These are phyloP conservation scores for Prototheca wickerhamii DNA, from an alignment of 163 green algal genomes.

Conservation along the genomic window DNA sequence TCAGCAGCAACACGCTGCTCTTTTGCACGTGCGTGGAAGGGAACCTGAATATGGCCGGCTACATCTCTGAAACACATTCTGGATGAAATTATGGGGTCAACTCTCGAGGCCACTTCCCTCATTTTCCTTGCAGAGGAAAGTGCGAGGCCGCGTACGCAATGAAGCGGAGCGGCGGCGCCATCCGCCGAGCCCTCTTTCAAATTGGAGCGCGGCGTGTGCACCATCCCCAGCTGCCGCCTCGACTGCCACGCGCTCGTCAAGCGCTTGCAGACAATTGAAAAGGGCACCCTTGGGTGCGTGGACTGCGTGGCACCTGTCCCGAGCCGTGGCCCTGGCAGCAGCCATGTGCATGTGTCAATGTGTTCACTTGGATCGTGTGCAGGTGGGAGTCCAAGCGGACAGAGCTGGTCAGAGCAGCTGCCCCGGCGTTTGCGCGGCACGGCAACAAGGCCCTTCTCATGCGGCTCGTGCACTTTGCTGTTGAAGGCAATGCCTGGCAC, in stretches of 20 bases:
- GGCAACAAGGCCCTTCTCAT: constrained; percentile 34
- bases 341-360: too few species aligned
- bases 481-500: constrained; percentile 68
- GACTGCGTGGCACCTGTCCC: too few species aligned
- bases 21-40: not conserved
- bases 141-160: constrained; percentile 22
- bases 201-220: constrained; percentile 72
- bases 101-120: not conserved
- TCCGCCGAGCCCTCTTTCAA: constrained; percentile 56
- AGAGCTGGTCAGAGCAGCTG: constrained; percentile 6
- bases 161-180: constrained; percentile 20
- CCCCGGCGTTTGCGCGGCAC: constrained; percentile 15
- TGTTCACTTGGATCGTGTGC: too few species aligned
- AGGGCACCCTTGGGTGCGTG: constrained; percentile 22
- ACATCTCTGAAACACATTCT: not conserved
- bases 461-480: constrained; percentile 37
- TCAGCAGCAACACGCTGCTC: not conserved
- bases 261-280: constrained; percentile 47
- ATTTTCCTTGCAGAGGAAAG: constrained; percentile 8
- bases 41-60: not conserved
- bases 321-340: too few species aligned
- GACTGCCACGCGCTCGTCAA: constrained; percentile 61
- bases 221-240: constrained; percentile 41
- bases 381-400: constrained; percentile 18
- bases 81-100: too few species aligned